Evolutionary conservation across 1,284 basidiomycete genomes (phyloP).

Genomic region (Malassezia psittaci): DNA sequence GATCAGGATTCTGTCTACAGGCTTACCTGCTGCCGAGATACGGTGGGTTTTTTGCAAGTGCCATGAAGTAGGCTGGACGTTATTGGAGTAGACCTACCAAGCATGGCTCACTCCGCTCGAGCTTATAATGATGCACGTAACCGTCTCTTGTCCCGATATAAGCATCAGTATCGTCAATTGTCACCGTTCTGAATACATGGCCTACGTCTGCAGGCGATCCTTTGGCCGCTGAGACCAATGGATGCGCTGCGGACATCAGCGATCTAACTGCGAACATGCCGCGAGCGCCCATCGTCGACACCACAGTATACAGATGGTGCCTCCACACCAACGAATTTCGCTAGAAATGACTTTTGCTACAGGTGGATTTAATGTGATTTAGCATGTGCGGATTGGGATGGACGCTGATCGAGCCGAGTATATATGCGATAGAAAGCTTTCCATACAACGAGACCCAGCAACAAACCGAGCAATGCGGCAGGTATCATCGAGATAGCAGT

Average conservation of each 20-base stretch:
- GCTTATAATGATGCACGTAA: slow-evolving; percentile 3
- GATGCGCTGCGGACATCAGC: neutral
- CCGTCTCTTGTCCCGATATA: slow-evolving; percentile 11
- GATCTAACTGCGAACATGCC: neutral
- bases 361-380: too few species aligned
- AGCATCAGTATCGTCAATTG: neutral
- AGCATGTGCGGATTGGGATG: too few species aligned
- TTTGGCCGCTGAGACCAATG: neutral
- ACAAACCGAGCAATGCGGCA: too few species aligned
- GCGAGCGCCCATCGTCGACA: slow-evolving; percentile 1
- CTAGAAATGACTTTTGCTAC: too few species aligned
- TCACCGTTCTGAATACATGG: neutral
- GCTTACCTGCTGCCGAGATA: slow-evolving; percentile 12
- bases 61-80: slow-evolving; percentile 7
- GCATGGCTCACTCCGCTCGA: neutral
- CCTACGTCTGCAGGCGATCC: slow-evolving; percentile 8
- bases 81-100: neutral
- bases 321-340: slow-evolving; percentile 2
- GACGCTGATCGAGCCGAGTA: too few species aligned
- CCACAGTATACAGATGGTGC: neutral
- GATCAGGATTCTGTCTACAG: slow-evolving; percentile 19
- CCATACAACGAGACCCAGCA: too few species aligned
- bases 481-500: slow-evolving; percentile 1
- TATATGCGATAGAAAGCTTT: too few species aligned
- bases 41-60: neutral